These are phyloP conservation scores for Vaucheria bursata DNA, from an alignment of 352 stramenopile species.

Conservation along the genomic window DNA sequence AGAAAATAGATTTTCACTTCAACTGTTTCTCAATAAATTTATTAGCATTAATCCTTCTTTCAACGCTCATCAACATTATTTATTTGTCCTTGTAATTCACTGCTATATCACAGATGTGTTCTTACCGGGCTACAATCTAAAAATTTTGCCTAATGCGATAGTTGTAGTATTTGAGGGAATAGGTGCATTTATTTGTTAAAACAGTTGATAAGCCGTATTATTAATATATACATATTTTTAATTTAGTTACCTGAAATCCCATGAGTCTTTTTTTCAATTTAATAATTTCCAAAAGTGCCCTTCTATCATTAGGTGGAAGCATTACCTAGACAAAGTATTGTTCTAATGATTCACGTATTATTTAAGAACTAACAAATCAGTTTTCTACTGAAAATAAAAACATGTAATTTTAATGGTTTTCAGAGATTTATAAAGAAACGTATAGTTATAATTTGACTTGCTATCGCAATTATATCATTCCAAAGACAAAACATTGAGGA, in stretches of 20 bases:
- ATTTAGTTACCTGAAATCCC: not conserved
- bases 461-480: not conserved
- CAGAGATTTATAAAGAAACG: not conserved
- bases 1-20: too few species aligned
- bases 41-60: too few species aligned
- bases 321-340: conserved; percentile 1
- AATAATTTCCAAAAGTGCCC: not conserved
- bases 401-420: not conserved
- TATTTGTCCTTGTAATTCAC: too few species aligned
- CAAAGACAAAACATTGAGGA: not conserved
- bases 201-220: not conserved
- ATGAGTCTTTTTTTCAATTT: conserved; percentile 5
- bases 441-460: not conserved
- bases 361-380: not conserved
- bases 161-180: not conserved
- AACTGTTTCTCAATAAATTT: too few species aligned
- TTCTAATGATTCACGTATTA: not conserved
- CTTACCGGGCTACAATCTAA: not conserved
- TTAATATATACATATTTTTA: not conserved
- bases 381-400: not conserved
- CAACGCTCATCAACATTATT: too few species aligned
- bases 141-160: not conserved
- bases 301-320: conserved; percentile 2
- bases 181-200: not conserved
- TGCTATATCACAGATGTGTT: not conserved